Percentiles rank a stretch among this genome's conserved stretches.
Evolutionary conservation across 345 rosid species (phyloP).

Genomic region (Cochlearia excelsa): DNA sequence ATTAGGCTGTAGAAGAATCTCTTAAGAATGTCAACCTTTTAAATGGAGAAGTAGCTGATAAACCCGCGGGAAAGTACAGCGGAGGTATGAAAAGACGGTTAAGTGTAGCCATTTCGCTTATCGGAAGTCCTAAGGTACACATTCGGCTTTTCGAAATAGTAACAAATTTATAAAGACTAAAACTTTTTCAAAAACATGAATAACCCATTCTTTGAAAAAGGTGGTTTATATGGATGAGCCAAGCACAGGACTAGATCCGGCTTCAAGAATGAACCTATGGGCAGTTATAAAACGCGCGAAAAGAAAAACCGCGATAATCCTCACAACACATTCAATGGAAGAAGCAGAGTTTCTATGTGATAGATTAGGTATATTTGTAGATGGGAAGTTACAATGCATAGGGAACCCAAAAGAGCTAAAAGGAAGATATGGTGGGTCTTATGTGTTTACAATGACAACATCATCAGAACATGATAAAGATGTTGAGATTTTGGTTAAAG

Average conservation of each 20-base stretch:
- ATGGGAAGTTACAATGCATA: conserved; percentile 81
- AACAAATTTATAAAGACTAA: too few relatives aligned
- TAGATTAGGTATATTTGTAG: conserved; percentile 77
- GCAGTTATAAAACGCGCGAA: conserved; percentile 80
- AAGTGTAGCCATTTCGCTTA: conserved; percentile 91
- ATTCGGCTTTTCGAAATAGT: too few relatives aligned
- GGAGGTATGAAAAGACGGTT: conserved; percentile 98
- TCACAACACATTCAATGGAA: conserved; percentile 96
- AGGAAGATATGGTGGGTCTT: conserved; percentile 81
- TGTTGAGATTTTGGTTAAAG: conserved; percentile 59
- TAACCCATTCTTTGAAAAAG: conserved; percentile 40
- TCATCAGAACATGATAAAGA: conserved; percentile 51
- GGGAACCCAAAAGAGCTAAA: conserved; percentile 85
- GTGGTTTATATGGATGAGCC: conserved; percentile 99
- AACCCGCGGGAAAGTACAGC: conserved; percentile 78
- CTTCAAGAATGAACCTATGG: conserved; percentile 86
- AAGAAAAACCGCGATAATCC: conserved; percentile 64
- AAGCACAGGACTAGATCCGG: conserved; percentile 94
- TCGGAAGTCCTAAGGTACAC: conserved; percentile 90
- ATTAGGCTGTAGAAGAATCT: conserved; percentile 90
- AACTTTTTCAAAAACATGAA: too few relatives aligned
- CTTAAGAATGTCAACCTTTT: conserved; percentile 65
- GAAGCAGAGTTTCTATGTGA: conserved; percentile 95
- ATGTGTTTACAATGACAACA: conserved; percentile 80
- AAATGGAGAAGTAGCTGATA: conserved; percentile 74